Evolutionary conservation across 371 early-diverging fungal genomes (phyloP), one percentile per base, ranked within the genome.

Genomic region (Fennellomyces sp.): DNA sequence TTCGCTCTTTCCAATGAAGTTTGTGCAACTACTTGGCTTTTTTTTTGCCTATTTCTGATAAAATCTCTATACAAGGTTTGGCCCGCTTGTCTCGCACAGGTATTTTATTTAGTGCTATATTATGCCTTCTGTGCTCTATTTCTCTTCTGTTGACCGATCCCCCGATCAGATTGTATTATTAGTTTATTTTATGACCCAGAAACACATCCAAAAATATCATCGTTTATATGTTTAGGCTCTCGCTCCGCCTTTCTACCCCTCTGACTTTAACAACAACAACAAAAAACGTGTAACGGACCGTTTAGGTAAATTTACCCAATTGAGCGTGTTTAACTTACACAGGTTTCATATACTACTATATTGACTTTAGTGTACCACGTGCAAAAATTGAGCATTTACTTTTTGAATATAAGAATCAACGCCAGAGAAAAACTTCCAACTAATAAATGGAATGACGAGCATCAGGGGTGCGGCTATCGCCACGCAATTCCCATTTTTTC

Each of bases 1-100:
- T 39, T 13, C 35, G 23, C 28, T 23, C 55, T 35, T 13, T 26
- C 55, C 19, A 45, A 54, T 52, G 52, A 52, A 39, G 39, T 25
- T 39, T 41, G 58, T 58, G 58, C 15, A 36, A 56, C 56, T 15
- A n/a, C 42, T 56, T 56, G 36, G 30, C 30, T 33, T 23, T 13
- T 47, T 36, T 38, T 36, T 58, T 58, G 29, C 26, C 50, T 35
- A 17, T 33, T 58, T 25, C 17, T 49, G 47, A 48, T 47, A 45
- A 49, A 35, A 35, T 58, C 36, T 19, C 50, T 41, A 48, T 25
- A 49, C 25, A 27, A 5, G 48, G 31, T 33, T 27, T 21, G 31
- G 31, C 52, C 21, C 33, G 17, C 33, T 52, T 54, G 28, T 39
- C 36, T 45, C 45, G 45, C 45, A 45, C 45, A 45, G 45, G 45